Evolutionary conservation across 306 rosid species (phyloP).

Genomic region (Ammopiptanthus mongolicus): DNA sequence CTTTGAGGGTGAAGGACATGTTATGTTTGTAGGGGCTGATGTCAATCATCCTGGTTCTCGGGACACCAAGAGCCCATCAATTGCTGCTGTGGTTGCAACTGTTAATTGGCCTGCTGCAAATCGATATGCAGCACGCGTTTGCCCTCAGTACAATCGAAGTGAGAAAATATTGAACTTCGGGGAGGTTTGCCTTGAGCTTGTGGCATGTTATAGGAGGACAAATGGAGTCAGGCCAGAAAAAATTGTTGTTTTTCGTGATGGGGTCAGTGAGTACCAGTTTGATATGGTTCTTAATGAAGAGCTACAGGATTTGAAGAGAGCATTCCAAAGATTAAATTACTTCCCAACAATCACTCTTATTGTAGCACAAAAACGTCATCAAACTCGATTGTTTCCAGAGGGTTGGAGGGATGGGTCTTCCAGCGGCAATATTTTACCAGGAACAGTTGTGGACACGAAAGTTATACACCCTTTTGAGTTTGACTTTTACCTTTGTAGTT

Average conservation of each 20-base stretch:
- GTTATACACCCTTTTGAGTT: conserved; percentile 67
- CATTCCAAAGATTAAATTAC: conserved; percentile 28
- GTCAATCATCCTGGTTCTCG: conserved; percentile 67
- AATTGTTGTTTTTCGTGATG: conserved; percentile 69
- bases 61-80: conserved; percentile 52
- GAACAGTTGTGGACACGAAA: conserved; percentile 71
- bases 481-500: conserved; percentile 75
- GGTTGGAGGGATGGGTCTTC: conserved; percentile 36
- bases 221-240: conserved; percentile 49
- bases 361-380: conserved; percentile 78
- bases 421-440: conserved; percentile 48
- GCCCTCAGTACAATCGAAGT: conserved; percentile 43
- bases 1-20: conserved; percentile 45
- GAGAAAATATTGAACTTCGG: conserved; percentile 62
- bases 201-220: conserved; percentile 33
- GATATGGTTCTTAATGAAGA: conserved; percentile 88
- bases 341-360: conserved; percentile 58
- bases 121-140: conserved; percentile 70
- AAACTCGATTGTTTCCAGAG: conserved; percentile 59
- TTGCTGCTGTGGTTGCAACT: conserved; percentile 78
- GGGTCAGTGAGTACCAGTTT: conserved; percentile 75
- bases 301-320: conserved; percentile 47
- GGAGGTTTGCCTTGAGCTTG: conserved; percentile 59
- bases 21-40: conserved; percentile 83
- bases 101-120: conserved; percentile 82